phyloP scores from a whole-genome alignment of 202 grass and related monocot genomes.

The Brachypodium distachyon region DNA sequence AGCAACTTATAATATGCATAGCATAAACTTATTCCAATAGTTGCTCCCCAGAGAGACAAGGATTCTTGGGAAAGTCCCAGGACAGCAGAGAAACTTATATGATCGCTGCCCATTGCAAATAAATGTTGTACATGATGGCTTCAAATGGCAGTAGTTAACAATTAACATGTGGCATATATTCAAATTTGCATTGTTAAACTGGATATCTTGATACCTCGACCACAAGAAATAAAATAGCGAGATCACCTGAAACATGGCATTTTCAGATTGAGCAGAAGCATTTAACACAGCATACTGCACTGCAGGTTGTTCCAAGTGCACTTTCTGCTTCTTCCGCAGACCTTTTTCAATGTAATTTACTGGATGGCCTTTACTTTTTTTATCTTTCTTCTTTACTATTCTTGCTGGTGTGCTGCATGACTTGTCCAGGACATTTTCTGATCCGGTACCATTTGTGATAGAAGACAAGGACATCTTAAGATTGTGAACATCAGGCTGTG shows the following conservation, averaged over 20 bases:
- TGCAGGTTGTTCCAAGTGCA: slow-evolving; percentile 27
- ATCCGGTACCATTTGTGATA: slow-evolving; percentile 4
- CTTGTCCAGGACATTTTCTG: slow-evolving; percentile 28
- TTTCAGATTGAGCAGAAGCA: slow-evolving; percentile 30
- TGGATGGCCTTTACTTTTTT: slow-evolving; percentile 38
- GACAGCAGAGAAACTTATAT: not conserved
- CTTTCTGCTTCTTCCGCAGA: slow-evolving; percentile 53
- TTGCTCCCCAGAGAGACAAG: not conserved
- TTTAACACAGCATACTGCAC: slow-evolving; percentile 25
- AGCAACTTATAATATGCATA: not conserved
- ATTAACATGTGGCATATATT: not conserved
- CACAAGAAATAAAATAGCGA: not conserved
- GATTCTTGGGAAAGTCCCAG: not conserved
- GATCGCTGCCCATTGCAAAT: not conserved
- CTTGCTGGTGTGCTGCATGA: slow-evolving; percentile 26
- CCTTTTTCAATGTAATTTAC: slow-evolving; percentile 56
- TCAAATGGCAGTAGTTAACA: not conserved
- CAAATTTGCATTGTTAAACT: not conserved
- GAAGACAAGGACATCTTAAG: slow-evolving; percentile 43
- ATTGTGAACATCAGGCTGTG: slow-evolving; percentile 18
- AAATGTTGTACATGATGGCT: not conserved
- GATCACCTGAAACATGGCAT: slow-evolving; percentile 45
- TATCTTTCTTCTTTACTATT: slow-evolving; percentile 33
- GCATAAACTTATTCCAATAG: not conserved
- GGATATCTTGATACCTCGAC: not conserved